Evolutionary conservation across 768 basidiomycete genomes (phyloP).

Genomic region (Lyophyllum decastes): DNA sequence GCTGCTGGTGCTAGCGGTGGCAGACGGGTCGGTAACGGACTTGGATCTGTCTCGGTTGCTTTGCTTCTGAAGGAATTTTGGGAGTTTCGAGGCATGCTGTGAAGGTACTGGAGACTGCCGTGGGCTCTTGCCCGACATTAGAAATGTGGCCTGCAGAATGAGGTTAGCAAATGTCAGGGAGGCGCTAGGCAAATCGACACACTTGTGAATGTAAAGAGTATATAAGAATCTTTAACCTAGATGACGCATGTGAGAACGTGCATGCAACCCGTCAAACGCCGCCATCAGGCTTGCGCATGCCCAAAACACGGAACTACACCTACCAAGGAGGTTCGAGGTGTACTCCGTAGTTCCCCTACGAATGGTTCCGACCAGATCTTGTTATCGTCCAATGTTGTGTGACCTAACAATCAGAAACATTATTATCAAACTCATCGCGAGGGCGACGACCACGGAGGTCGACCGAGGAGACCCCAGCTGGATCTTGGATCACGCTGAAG

Average conservation of each 20-base stretch:
- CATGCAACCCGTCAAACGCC: not conserved
- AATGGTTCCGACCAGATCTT: not conserved
- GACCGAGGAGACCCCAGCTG: not conserved
- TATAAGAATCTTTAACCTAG: not conserved
- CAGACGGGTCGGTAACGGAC: not conserved
- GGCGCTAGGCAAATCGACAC: not conserved
- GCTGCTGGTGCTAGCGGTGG: not conserved
- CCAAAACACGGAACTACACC: not conserved
- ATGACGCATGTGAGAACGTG: not conserved
- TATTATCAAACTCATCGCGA: not conserved
- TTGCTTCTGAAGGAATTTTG: slow-evolving; percentile 2
- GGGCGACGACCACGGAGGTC: not conserved
- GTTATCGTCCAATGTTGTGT: not conserved
- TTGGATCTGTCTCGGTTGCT: not conserved
- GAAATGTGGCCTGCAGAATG: not conserved
- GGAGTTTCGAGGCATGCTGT: not conserved
- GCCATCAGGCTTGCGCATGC: not conserved
- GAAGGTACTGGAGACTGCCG: not conserved
- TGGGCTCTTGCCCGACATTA: not conserved
- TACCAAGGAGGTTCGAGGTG: not conserved
- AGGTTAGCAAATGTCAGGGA: not conserved
- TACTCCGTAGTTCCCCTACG: not conserved
- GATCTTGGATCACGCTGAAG: too few species aligned
- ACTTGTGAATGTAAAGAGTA: not conserved
- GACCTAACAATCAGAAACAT: not conserved